Evolutionary conservation across 805 yeast species (phyloP), one percentile per base, ranked within the genome.

Genomic region (Hanseniaspora meyeri): DNA sequence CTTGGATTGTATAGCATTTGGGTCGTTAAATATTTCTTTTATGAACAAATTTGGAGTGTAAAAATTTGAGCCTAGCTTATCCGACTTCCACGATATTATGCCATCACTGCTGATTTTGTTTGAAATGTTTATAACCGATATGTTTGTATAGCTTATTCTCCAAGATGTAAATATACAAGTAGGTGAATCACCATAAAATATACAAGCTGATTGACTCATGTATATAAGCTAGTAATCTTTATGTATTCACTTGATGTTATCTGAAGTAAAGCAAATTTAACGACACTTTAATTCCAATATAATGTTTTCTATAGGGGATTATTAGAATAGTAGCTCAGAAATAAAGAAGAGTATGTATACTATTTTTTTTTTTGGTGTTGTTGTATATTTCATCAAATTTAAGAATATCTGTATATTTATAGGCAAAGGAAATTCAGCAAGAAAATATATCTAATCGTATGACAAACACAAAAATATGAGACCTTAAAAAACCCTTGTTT

Each of bases 81-180:
- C 58, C 11, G 70, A 65, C 56, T 67, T 67, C 71, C 70, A 68
- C 3, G 68, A 62, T 1, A 68, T 64, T 17, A 65, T 52, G 4
- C 69, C 69, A 62, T 67, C 70, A 37, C 65, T 61, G 8, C 70
- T 63, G 10, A 67, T 63, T 51, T 61, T 63, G 24, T 61, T 62
- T 2, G 70, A 67, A 4, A 65, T 62, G 39, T 66, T 57, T 14
- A 67, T 63, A 16, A 66, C 61, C 49, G 66, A 65, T 3, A 66
- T 60, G 40, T 64, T 65, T 6, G 67, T 63, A n/a, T 66, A 57
- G 57, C 69, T 65, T 29, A 68, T 55, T 51, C 70, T 64, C 71
- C 71, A 68, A 10, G 68, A 68, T 31, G 65, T 37, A 51, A 67
- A 66, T 49, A 66, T 69, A 20, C 65, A 62, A 1, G 66, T 62